Evolutionary conservation across 768 basidiomycete genomes (phyloP), one percentile per base, ranked within the genome.

Genomic region (Lactifluus piperatus): DNA sequence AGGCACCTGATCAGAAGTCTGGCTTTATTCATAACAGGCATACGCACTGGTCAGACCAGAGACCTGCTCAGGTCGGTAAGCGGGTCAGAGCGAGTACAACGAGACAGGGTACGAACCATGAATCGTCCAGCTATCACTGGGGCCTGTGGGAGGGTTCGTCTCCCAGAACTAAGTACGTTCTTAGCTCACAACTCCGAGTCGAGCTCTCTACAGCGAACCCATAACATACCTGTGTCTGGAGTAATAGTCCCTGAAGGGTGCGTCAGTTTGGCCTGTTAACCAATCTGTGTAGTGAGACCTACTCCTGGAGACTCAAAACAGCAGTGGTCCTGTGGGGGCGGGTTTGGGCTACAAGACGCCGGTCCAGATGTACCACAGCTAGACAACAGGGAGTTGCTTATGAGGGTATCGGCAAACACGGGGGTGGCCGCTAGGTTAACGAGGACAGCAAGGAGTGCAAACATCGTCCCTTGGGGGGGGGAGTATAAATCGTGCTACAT

Each of bases 241-340:
- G 66, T 30, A 86, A 62, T 48, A 82, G 71, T 43, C 85, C 86
- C 84, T 88, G 16, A 14, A 32, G 55, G 32, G 50, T 26, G 57
- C 47, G 34, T 57, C 51, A 44, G 11, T 37, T 26, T 41, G 4
- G 49, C 30, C 27, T 10, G n/a, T 20, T 9, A 16, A 46, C 18
- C 27, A 48, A 45, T 22, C 47, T 37, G 37, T 18, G 39, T n/a
- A 30, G 48, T 8, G 36, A 14, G 36, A 74, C 81, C 52, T 65
- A 87, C 84, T 58, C 84, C 80, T 18, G 85, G 85, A 24, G 75
- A 70, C 70, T 87, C 84, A 58, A 81, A 83, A 67, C 87, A 88
- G 68, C 86, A 88, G 7, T 66, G 50, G 50, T 74, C 69, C 2
- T 74, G 69, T 46, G 77, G 74, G 0, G 69, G 54, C 0, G 80